Evolutionary conservation across 441 rosid genomes (phyloP).

Genomic region (Geranium incanum): DNA sequence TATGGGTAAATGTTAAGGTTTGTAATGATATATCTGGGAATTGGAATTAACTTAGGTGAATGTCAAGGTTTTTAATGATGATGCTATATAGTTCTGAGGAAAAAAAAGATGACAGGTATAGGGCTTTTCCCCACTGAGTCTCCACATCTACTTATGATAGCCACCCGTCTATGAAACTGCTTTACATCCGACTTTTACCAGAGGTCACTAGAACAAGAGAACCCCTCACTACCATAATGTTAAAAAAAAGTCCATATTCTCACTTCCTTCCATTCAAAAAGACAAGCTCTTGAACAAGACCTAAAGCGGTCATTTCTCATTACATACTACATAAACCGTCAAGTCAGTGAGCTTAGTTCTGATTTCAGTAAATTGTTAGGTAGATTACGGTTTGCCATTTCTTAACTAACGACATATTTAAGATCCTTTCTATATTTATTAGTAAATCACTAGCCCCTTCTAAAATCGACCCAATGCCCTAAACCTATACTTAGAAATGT

Average conservation of each 20-base stretch:
- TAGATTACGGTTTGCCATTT: not conserved
- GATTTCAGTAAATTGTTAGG: not conserved
- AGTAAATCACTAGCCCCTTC: not conserved
- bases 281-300: conserved; percentile 1
- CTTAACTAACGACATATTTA: not conserved
- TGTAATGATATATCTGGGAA: not conserved
- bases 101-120: no score
- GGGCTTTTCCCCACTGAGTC: not conserved
- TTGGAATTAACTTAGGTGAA: no score
- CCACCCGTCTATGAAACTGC: not conserved
- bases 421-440: not conserved
- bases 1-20: not conserved
- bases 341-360: not conserved
- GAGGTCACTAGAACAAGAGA: not conserved
- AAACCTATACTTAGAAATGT: not conserved
- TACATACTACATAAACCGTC: not conserved
- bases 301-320: not conserved
- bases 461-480: not conserved
- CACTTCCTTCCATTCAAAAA: not conserved
- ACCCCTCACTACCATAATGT: not conserved
- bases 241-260: not conserved
- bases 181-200: not conserved
- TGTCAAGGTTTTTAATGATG: not conserved
- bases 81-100: no score
- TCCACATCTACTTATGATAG: not conserved